A percentile compares a stretch with the other conserved stretches of the same genome.
phyloP scores from a whole-genome alignment of 192 early-diverging fungal genomes.

The Umbelopsis sp. region DNA sequence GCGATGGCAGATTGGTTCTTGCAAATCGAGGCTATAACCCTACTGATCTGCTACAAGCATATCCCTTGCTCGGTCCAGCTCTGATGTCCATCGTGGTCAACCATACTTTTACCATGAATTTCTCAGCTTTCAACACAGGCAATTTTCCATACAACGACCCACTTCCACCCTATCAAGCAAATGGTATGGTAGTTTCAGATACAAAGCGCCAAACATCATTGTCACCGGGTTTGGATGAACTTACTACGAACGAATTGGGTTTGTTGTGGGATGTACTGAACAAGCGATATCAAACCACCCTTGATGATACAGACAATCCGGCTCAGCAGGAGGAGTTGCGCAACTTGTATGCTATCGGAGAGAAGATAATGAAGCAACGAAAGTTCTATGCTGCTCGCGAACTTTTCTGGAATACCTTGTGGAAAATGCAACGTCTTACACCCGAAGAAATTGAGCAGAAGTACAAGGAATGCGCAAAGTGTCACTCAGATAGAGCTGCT shows the following conservation, averaged over 20 bases:
- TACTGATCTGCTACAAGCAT: slow-evolving; percentile 15
- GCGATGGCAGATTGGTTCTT: not conserved
- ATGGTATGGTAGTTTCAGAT: not conserved
- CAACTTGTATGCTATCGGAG: not conserved
- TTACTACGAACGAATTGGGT: not conserved
- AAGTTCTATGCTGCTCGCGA: slow-evolving; percentile 3
- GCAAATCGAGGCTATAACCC: not conserved
- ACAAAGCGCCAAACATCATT: not conserved
- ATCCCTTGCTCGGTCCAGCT: slow-evolving; percentile 35
- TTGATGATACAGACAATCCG: not conserved
- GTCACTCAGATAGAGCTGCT: not conserved
- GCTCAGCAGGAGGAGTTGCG: not conserved
- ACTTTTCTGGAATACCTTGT: slow-evolving; percentile 4
- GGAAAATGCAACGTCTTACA: not conserved
- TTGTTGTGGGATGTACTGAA: slow-evolving; percentile 16
- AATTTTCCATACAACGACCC: slow-evolving; percentile 20
- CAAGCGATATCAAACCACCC: slow-evolving; percentile 8
- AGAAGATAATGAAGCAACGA: not conserved
- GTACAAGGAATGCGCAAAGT: not conserved
- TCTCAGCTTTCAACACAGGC: slow-evolving; percentile 2
- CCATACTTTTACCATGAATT: slow-evolving; percentile 35
- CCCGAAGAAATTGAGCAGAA: not conserved
- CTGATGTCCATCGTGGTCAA: slow-evolving; percentile 34
- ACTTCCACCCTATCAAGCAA: not conserved
- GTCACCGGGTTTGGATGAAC: slow-evolving; percentile 4